These are phyloP conservation scores for Neonectria ditissima DNA, from an alignment of 2,329 filamentous ascomycete species.

Conservation along the genomic window DNA sequence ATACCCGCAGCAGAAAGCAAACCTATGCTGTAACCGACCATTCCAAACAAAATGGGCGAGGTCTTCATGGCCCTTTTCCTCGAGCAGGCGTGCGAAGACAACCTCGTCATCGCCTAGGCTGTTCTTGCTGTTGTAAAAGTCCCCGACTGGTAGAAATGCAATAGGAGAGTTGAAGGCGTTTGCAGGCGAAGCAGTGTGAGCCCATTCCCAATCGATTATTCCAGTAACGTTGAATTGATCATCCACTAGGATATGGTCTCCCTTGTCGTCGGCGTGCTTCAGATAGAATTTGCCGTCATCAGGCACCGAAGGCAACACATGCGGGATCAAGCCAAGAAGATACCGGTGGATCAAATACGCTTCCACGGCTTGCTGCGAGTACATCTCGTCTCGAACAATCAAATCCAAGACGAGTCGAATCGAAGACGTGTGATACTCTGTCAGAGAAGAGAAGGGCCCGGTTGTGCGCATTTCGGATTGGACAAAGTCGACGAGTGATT, in stretches of 20 bases:
- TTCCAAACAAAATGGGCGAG: slow-evolving; percentile 52
- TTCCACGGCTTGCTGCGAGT: slow-evolving; percentile 48
- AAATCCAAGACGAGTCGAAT: slow-evolving; percentile 51
- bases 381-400: slow-evolving; percentile 53
- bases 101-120: slow-evolving; percentile 51
- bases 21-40: slow-evolving; percentile 54
- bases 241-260: no score
- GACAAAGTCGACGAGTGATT: slow-evolving; percentile 52
- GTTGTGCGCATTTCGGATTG: slow-evolving; percentile 44
- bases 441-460: slow-evolving; percentile 50
- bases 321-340: slow-evolving; percentile 53
- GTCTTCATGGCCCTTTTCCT: slow-evolving; percentile 49
- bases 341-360: slow-evolving; percentile 57
- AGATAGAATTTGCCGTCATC: slow-evolving; percentile 55
- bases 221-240: no score
- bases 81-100: slow-evolving; percentile 47
- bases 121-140: slow-evolving; percentile 55
- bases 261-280: slow-evolving; percentile 57
- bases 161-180: slow-evolving; percentile 58
- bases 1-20: slow-evolving; percentile 57
- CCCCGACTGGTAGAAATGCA: slow-evolving; percentile 53
- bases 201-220: slow-evolving; percentile 54
- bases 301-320: slow-evolving; percentile 34
- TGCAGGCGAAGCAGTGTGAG: slow-evolving; percentile 50
- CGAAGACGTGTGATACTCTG: slow-evolving; percentile 51